These are phyloP conservation scores for Paraconiothyrium brasiliense DNA, from an alignment of 2,329 filamentous ascomycete species.

Conservation along the genomic window DNA sequence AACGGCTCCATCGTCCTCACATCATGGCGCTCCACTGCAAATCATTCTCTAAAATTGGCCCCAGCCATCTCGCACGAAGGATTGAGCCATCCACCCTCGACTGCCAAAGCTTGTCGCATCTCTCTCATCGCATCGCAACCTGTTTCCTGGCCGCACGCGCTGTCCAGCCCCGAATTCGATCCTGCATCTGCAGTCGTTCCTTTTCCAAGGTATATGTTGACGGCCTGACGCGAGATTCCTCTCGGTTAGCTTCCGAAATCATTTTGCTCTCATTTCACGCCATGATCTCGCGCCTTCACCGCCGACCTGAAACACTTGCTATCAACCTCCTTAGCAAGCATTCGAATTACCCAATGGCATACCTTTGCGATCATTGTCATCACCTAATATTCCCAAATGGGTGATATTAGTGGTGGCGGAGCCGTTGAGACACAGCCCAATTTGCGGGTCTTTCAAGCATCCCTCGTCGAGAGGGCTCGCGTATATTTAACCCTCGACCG, in stretches of 20 bases:
- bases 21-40: constrained; percentile 4
- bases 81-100: constrained; percentile 9
- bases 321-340: background rate
- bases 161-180: background rate
- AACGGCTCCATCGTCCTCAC: constrained; percentile 9
- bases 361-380: background rate
- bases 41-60: constrained; percentile 3
- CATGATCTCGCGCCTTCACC: constrained; percentile 7
- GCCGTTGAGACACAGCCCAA: constrained; percentile 9
- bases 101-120: constrained; percentile 4
- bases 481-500: constrained; percentile 8
- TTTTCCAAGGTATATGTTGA: background rate
- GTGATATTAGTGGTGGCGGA: constrained; percentile 16
- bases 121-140: background rate
- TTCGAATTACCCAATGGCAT: background rate
- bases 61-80: constrained; percentile 9
- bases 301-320: constrained; percentile 9
- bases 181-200: constrained; percentile 7
- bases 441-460: constrained; percentile 8
- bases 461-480: constrained; percentile 8
- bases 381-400: constrained; percentile 5
- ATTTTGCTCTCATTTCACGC: constrained; percentile 12
- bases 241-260: background rate
- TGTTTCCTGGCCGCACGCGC: background rate
- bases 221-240: constrained; percentile 4